These are phyloP conservation scores for Mycosarcoma mackinlayi DNA, from an alignment of 1,284 basidiomycete genomes.

Conservation along the genomic window DNA sequence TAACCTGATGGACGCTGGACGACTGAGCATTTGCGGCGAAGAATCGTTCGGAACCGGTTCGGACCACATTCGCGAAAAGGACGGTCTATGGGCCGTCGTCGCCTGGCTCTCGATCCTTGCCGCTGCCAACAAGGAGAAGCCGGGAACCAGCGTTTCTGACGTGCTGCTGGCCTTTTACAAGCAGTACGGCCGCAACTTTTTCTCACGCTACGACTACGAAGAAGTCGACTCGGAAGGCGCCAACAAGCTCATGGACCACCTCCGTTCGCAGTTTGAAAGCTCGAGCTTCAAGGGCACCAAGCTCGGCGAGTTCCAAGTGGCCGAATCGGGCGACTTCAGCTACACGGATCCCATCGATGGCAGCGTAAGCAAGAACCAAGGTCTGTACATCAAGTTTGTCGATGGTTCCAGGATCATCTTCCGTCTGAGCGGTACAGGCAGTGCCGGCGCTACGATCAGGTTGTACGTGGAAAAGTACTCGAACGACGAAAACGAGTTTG, in stretches of 20 bases:
- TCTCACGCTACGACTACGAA: constrained; percentile 97
- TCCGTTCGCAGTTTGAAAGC: constrained; percentile 79
- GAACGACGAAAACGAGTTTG: constrained; percentile 80
- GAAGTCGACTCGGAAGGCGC: constrained; percentile 93
- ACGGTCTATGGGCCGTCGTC: constrained; percentile 95
- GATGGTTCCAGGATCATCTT: constrained; percentile 96
- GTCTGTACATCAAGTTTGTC: constrained; percentile 87
- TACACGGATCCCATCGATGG: constrained; percentile 98
- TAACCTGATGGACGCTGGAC: constrained; percentile 98
- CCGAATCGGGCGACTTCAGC: constrained; percentile 84
- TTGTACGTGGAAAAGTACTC: constrained; percentile 79
- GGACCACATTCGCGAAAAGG: constrained; percentile 99
- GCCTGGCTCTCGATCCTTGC: constrained; percentile 98
- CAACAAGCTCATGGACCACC: constrained; percentile 81
- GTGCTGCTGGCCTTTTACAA: constrained; percentile 85
- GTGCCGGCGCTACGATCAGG: constrained; percentile 84
- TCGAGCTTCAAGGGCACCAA: constrained; percentile 70
- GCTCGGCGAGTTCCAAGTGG: constrained; percentile 79
- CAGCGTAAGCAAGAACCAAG: constrained; percentile 93
- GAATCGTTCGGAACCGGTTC: constrained; percentile 99
- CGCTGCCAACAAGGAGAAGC: constrained; percentile 80
- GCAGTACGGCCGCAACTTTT: constrained; percentile 96
- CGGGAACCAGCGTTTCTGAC: constrained; percentile 60
- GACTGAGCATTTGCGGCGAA: constrained; percentile 96
- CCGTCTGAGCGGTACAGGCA: constrained; percentile 93